Percentiles rank a stretch among this genome's conserved stretches.
phyloP scores from a whole-genome alignment of 345 rosid genomes.

The Cardamine occulta region DNA sequence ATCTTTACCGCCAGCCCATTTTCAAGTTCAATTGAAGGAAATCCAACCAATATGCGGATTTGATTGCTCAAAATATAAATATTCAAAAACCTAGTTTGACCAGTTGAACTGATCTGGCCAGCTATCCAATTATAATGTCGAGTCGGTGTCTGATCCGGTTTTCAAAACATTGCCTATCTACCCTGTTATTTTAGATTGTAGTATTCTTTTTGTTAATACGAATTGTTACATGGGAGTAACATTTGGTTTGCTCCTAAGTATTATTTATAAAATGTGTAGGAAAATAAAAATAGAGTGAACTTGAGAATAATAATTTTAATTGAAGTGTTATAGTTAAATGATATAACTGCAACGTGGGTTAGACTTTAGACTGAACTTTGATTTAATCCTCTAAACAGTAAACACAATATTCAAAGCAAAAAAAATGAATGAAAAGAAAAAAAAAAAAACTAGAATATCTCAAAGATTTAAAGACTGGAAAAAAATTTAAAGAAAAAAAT shows the following conservation, averaged over 20 bases:
- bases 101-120: no score
- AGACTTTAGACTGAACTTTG: constrained; percentile 19
- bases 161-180: no score
- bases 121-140: no score
- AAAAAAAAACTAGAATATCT: constrained; percentile 24
- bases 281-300: not conserved
- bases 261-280: not conserved
- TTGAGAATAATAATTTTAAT: not conserved
- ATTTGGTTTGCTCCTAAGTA: not conserved
- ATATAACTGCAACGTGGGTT: not conserved
- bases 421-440: no score
- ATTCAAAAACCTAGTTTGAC: no score
- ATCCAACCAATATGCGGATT: no score
- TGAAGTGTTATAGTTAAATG: not conserved
- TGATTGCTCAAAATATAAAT: no score
- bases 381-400: constrained; percentile 20
- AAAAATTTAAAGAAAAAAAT: not conserved
- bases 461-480: constrained; percentile 3
- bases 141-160: no score
- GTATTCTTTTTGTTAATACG: not conserved
- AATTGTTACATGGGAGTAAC: not conserved
- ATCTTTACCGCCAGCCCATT: no score
- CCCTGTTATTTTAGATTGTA: not conserved
- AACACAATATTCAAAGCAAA: constrained; percentile 5
- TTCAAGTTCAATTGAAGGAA: no score